Percentiles rank a stretch among this genome's conserved stretches.
These are phyloP conservation scores for Prunus kanzakura DNA, from an alignment of 306 rosid genomes.

Conservation along the genomic window DNA sequence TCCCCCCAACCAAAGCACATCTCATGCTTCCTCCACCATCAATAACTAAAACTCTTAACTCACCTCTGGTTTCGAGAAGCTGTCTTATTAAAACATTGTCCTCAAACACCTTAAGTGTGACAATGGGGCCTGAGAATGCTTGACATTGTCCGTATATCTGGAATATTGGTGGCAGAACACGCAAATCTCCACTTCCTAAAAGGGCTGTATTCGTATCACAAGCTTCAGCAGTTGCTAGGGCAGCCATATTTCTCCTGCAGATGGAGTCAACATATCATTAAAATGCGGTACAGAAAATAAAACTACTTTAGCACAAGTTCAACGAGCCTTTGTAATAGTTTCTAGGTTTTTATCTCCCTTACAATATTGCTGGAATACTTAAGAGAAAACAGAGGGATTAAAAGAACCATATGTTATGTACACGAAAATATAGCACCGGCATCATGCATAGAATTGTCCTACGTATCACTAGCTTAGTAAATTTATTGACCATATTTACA, in stretches of 20 bases:
- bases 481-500: background rate
- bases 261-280: background rate
- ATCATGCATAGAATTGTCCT: background rate
- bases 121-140: constrained; percentile 56
- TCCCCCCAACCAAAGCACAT: constrained; percentile 55
- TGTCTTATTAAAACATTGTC: constrained; percentile 71
- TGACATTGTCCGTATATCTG: constrained; percentile 44
- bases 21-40: constrained; percentile 54
- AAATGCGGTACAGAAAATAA: background rate
- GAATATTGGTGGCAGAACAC: constrained; percentile 52
- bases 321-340: background rate
- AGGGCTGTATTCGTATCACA: constrained; percentile 43
- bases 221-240: constrained; percentile 36
- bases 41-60: constrained; percentile 45
- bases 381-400: background rate
- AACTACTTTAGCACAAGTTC: background rate
- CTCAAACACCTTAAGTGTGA: constrained; percentile 68
- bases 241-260: constrained; percentile 24
- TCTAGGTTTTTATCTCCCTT: background rate
- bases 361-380: background rate
- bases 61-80: constrained; percentile 57
- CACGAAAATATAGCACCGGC: background rate
- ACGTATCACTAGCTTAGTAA: background rate
- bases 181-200: constrained; percentile 40
- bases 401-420: background rate